Conservation (phyloP, 164 flowering plant species). For the Nelumbo lutea region DNA sequence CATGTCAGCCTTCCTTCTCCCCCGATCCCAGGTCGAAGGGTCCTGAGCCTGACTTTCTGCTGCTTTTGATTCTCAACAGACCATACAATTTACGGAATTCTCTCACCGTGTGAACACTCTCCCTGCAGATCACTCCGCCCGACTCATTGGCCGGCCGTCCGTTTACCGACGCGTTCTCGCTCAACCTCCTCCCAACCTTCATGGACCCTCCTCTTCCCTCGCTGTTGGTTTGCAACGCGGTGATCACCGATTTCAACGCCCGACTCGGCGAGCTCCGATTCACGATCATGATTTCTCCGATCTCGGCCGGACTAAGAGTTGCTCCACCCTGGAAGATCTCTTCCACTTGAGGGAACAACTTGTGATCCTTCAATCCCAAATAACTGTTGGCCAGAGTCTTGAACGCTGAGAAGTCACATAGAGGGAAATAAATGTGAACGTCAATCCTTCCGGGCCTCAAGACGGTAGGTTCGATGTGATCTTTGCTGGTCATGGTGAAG, state of each 20-base stretch:
- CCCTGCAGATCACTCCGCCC: slow-evolving; percentile 28
- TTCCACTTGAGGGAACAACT: slow-evolving; percentile 73
- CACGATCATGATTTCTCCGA: slow-evolving; percentile 75
- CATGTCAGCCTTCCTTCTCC: neutral
- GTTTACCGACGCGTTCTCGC: slow-evolving; percentile 19
- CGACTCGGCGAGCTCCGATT: slow-evolving; percentile 77
- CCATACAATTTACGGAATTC: slow-evolving; percentile 65
- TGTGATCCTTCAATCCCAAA: slow-evolving; percentile 84
- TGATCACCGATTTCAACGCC: slow-evolving; percentile 67
- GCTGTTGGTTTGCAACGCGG: slow-evolving; percentile 43
- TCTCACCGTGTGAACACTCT: slow-evolving; percentile 46
- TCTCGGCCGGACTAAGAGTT: slow-evolving; percentile 66
- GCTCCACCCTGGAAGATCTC: slow-evolving; percentile 61
- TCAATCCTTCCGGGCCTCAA: slow-evolving; percentile 83
- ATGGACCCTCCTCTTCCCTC: slow-evolving; percentile 19
- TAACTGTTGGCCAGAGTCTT: slow-evolving; percentile 61
- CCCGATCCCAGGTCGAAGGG: neutral
- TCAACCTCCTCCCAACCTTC: slow-evolving; percentile 18
- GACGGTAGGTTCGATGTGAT: slow-evolving; percentile 44
- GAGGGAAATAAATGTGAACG: slow-evolving; percentile 68
- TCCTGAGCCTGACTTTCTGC: slow-evolving; percentile 24
- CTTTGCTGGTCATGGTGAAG: slow-evolving; percentile 60
- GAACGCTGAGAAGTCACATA: slow-evolving; percentile 67
- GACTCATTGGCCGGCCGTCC: slow-evolving; percentile 23
- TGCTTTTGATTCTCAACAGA: slow-evolving; percentile 39